Base-by-base conservation (phyloP, 805 yeast species). In the Tetrapisispora namnaoensis region DNA sequence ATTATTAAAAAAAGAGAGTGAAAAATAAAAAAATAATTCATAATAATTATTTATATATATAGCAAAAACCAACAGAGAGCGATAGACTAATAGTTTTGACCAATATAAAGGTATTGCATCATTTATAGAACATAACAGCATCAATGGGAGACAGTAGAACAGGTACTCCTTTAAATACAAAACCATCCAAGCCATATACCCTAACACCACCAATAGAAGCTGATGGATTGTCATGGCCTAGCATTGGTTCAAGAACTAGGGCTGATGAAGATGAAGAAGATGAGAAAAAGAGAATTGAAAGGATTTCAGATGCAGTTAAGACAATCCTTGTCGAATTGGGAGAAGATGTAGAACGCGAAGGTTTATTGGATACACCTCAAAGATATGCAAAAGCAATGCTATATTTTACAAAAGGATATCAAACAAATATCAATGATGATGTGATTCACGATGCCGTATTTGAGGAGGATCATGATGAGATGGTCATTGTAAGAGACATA, bases 381-480 rank as follows among this genome's bases (percentile, higher is more conserved):
- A 72, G 99, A 55, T 93, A 90, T 66, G 99, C 99, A 0, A 75
- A 95, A 52, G 99, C 99, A 5, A 87, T 93, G 95, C 74, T 93
- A 42, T 91, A 74, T 61, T 88, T 93, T 73, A 93, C 99, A 20
- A 87, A 88, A 64, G 99, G 99, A 21, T 93, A 93, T 63, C 96
- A 91, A 68, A 95, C 90, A 57, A 90, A 89, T 65, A 84, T 93
- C 51, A 76, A 86, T 53, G 66, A 65, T 44, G 95, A 87, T 62
- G 96, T 89, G 27, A 85, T 93, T 61, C 91, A 93, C 59, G 76
- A 90, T 52, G 99, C 99, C 0, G 95, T 93, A 7, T 93, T 93
- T 59, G 97, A 93, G 65, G 98, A 93, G 65, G 95, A 93, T 64
- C 99, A 93, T 64, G 98, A 93, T 66, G 99, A 93, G 64, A 93